phyloP scores from a whole-genome alignment of 192 early-diverging fungal genomes.

The Rhizoclosmatium globosum region DNA sequence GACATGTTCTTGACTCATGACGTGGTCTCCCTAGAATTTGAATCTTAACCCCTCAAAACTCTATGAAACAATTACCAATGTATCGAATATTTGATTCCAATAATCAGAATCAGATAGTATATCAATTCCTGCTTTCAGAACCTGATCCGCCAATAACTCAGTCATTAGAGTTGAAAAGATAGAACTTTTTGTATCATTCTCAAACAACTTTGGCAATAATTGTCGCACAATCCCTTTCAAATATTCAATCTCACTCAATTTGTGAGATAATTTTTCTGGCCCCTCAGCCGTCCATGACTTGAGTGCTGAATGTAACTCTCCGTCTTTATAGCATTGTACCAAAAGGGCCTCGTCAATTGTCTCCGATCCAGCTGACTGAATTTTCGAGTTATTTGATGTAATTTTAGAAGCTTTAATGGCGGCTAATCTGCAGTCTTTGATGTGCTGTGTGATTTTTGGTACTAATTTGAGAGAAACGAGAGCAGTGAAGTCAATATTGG shows the following conservation, averaged over 20 bases:
- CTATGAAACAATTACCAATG: constrained; percentile 33
- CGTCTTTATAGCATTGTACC: constrained; percentile 61
- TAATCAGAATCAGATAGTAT: constrained; percentile 85
- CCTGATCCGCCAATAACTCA: constrained; percentile 75
- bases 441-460: constrained; percentile 77
- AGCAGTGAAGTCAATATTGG: constrained; percentile 64
- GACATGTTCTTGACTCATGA: constrained; percentile 23
- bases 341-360: constrained; percentile 65
- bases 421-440: constrained; percentile 68
- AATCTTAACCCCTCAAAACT: neutral
- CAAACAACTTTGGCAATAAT: constrained; percentile 68
- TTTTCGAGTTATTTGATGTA: constrained; percentile 43
- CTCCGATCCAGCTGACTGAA: constrained; percentile 40
- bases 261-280: neutral
- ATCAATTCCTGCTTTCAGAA: constrained; percentile 74
- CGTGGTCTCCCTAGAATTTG: constrained; percentile 25
- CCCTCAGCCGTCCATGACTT: constrained; percentile 19
- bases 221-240: constrained; percentile 44
- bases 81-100: constrained; percentile 83
- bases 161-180: constrained; percentile 72
- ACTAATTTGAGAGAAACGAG: constrained; percentile 69
- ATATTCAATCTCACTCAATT: constrained; percentile 13
- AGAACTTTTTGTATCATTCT: constrained; percentile 63
- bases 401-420: constrained; percentile 48
- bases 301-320: constrained; percentile 67